phyloP scores from a whole-genome alignment of 2,329 filamentous ascomycete species.

The Ophiostoma himal-ulmi region DNA sequence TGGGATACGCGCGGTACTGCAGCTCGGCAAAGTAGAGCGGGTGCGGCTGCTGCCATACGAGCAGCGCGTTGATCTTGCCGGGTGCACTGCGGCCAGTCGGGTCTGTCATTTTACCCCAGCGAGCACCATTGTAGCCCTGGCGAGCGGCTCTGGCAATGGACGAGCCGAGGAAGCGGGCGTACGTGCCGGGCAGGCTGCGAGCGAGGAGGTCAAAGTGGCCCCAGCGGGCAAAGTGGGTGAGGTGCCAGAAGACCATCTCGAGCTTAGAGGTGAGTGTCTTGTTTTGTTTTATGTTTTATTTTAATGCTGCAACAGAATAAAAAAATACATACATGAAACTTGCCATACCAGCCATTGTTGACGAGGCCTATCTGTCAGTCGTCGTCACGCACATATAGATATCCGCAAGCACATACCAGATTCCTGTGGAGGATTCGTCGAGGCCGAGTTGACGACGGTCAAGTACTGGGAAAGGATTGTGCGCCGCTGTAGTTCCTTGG shows the following conservation, averaged over 20 bases:
- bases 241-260: slow-evolving; percentile 52
- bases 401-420: background rate
- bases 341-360: slow-evolving; percentile 50
- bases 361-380: slow-evolving; percentile 38
- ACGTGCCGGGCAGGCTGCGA: background rate
- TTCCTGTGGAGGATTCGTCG: background rate
- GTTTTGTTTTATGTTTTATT: too few species aligned
- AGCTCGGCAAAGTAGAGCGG: slow-evolving; percentile 55
- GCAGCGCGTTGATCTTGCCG: slow-evolving; percentile 54
- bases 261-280: slow-evolving; percentile 30
- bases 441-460: slow-evolving; percentile 4
- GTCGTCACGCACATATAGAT: background rate
- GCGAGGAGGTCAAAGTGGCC: slow-evolving; percentile 36
- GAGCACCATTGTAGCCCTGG: background rate
- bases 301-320: too few species aligned
- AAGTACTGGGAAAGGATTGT: background rate
- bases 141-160: background rate
- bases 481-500: background rate
- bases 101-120: background rate
- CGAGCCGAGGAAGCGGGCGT: background rate
- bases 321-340: slow-evolving; percentile 31
- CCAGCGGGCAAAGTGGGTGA: slow-evolving; percentile 47
- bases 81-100: slow-evolving; percentile 44
- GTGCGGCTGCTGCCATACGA: slow-evolving; percentile 60
- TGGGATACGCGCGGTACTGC: slow-evolving; percentile 42